Conservation (phyloP, 2,329 filamentous ascomycete species). For the Alternaria sp. region DNA sequence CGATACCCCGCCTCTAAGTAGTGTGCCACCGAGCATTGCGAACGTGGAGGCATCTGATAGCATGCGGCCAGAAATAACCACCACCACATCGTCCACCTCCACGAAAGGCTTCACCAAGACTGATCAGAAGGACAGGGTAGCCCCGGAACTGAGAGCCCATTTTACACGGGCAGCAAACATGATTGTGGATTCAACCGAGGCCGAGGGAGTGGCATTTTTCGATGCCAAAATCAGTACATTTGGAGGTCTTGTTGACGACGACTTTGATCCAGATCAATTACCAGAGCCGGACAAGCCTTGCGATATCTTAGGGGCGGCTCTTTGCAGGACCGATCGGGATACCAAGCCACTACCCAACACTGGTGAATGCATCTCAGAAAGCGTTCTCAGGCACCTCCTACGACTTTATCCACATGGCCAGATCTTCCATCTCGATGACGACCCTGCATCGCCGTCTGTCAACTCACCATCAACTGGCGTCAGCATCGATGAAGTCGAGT, state of each 20-base stretch:
- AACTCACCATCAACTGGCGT: conserved; percentile 26
- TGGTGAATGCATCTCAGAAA: conserved; percentile 42
- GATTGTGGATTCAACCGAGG: conserved; percentile 50
- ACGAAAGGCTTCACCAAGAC: conserved; percentile 22
- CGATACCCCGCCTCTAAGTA: conserved; percentile 19
- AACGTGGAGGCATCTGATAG: conserved; percentile 33
- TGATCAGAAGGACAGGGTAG: conserved; percentile 31
- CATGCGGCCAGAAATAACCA: conserved; percentile 23
- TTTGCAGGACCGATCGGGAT: conserved; percentile 28
- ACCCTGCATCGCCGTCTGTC: conserved; percentile 22
- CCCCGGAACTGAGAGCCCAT: conserved; percentile 44
- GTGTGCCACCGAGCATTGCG: conserved; percentile 29
- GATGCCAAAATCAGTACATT: conserved; percentile 51
- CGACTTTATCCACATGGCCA: conserved; percentile 47
- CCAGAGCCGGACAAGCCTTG: conserved; percentile 47
- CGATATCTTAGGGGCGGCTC: conserved; percentile 38
- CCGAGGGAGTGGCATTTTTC: conserved; percentile 50
- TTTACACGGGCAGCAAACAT: conserved; percentile 50
- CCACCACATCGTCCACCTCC: conserved; percentile 37
- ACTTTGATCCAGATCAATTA: conserved; percentile 40
- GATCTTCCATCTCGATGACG: conserved; percentile 50
- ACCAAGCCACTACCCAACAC: conserved; percentile 15
- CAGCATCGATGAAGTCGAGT: conserved; percentile 23
- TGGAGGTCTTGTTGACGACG: conserved; percentile 49
- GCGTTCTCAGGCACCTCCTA: conserved; percentile 44